phyloP scores from a whole-genome alignment of 768 basidiomycete species.

The Multifurca ochricompacta region DNA sequence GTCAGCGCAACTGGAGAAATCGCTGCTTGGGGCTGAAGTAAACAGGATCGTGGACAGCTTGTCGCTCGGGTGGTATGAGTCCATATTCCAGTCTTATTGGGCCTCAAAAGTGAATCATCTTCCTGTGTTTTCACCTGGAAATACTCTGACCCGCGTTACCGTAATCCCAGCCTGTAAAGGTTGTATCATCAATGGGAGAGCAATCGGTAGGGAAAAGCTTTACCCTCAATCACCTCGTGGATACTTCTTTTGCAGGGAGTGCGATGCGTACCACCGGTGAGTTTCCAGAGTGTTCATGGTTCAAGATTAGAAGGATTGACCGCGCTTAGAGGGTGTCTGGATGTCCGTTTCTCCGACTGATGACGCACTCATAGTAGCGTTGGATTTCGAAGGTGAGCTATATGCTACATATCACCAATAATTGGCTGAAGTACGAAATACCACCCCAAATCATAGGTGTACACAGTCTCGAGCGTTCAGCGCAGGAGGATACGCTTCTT shows the following conservation, averaged over 20 bases:
- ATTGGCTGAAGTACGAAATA: not conserved
- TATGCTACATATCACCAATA: not conserved
- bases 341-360: constrained; percentile 59
- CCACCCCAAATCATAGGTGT: constrained; percentile 36
- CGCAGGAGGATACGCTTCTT: constrained; percentile 56
- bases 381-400: constrained; percentile 53
- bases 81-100: constrained; percentile 56
- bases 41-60: constrained; percentile 48
- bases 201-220: constrained; percentile 61
- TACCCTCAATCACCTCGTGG: constrained; percentile 50
- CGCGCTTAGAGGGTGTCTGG: constrained; percentile 47
- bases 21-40: constrained; percentile 53
- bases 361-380: constrained; percentile 45
- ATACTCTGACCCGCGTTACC: not conserved
- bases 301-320: not conserved
- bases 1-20: constrained; percentile 43
- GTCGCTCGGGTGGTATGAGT: constrained; percentile 60
- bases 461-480: constrained; percentile 56
- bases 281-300: not conserved
- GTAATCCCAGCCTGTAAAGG: constrained; percentile 46
- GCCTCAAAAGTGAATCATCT: constrained; percentile 38
- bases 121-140: not conserved
- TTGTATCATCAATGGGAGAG: constrained; percentile 64
- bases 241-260: constrained; percentile 58
- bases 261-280: constrained; percentile 54